Evolutionary conservation across 108 stramenopile genomes (phyloP).

Genomic region (Cylindrotheca closterium): DNA sequence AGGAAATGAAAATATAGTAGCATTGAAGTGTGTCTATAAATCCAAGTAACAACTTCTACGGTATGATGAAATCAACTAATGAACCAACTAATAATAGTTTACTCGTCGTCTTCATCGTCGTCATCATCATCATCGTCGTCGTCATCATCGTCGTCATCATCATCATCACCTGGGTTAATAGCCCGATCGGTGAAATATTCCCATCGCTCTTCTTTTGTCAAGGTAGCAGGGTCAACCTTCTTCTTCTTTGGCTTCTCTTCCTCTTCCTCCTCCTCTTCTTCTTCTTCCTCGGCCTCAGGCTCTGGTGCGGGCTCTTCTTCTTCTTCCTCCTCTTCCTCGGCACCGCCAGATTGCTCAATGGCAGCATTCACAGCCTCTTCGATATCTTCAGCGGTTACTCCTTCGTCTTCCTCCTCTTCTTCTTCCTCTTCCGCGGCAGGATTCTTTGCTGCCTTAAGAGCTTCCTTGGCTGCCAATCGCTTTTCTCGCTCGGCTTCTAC

Average conservation of each 20-base stretch:
- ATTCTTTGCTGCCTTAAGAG: slow-evolving; percentile 16
- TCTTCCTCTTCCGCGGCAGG: slow-evolving; percentile 7
- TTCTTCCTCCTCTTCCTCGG: slow-evolving; percentile 11
- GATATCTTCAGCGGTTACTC: slow-evolving; percentile 11
- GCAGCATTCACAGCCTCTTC: slow-evolving; percentile 17
- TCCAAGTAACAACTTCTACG: too few relatives aligned
- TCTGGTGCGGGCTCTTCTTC: slow-evolving; percentile 6
- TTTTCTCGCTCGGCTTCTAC: slow-evolving; percentile 30
- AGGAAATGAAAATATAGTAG: too few relatives aligned
- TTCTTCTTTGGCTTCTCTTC: slow-evolving; percentile 21
- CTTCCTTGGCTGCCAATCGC: slow-evolving; percentile 24
- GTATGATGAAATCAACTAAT: too few relatives aligned
- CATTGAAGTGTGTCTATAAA: too few relatives aligned
- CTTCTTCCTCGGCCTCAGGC: slow-evolving; percentile 9
- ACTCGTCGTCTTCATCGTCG: not conserved
- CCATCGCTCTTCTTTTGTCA: slow-evolving; percentile 26
- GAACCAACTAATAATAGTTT: too few relatives aligned
- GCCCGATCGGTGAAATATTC: slow-evolving; percentile 24
- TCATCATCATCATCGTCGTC: slow-evolving; percentile 10
- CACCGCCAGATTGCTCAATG: slow-evolving; percentile 9
- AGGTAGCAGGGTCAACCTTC: slow-evolving; percentile 13
- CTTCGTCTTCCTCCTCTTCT: slow-evolving; percentile 23
- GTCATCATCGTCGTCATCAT: not conserved
- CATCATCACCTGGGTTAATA: slow-evolving; percentile 34
- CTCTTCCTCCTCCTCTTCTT: slow-evolving; percentile 30